These are phyloP conservation scores for Priceomyces carsonii DNA, from an alignment of 805 yeast genomes.

Conservation along the genomic window DNA sequence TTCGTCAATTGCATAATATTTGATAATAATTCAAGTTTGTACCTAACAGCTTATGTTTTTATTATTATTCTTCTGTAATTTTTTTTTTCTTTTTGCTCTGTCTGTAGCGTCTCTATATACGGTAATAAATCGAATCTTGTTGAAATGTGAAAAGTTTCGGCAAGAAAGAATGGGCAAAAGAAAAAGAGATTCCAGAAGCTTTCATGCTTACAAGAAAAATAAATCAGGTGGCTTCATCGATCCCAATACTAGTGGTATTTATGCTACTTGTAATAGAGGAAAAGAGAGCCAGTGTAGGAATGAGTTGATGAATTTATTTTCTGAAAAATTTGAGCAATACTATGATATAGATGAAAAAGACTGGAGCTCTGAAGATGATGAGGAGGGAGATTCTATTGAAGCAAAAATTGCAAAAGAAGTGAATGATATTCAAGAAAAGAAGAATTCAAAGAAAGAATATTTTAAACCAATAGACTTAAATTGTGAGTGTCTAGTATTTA, in stretches of 20 bases:
- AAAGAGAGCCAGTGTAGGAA: conserved; percentile 76
- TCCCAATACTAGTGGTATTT: conserved; percentile 84
- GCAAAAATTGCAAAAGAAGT: conserved; percentile 74
- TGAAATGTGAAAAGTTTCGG: neutral
- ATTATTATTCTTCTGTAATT: too few relatives aligned
- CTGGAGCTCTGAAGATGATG: conserved; percentile 29
- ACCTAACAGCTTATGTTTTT: too few relatives aligned
- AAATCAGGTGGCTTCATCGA: conserved; percentile 61
- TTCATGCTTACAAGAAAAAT: conserved; percentile 40
- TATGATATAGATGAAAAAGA: conserved; percentile 23
- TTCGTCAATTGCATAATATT: too few relatives aligned
- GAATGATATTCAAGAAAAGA: conserved; percentile 53
- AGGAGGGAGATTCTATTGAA: conserved; percentile 57
- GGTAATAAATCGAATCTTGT: too few relatives aligned
- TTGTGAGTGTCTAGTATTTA: conserved; percentile 83
- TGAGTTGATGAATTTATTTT: conserved; percentile 63
- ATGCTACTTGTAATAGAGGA: conserved; percentile 84
- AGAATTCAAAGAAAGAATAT: conserved; percentile 44
- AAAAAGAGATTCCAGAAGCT: conserved; percentile 16
- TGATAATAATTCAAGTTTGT: too few relatives aligned
- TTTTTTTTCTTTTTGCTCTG: too few relatives aligned
- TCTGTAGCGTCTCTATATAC: too few relatives aligned
- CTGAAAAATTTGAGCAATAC: conserved; percentile 36
- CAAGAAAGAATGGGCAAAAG: conserved; percentile 29
- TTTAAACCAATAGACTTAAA: conserved; percentile 63